Conservation (phyloP, 2,329 filamentous ascomycete species). For the Ustulina deusta region DNA sequence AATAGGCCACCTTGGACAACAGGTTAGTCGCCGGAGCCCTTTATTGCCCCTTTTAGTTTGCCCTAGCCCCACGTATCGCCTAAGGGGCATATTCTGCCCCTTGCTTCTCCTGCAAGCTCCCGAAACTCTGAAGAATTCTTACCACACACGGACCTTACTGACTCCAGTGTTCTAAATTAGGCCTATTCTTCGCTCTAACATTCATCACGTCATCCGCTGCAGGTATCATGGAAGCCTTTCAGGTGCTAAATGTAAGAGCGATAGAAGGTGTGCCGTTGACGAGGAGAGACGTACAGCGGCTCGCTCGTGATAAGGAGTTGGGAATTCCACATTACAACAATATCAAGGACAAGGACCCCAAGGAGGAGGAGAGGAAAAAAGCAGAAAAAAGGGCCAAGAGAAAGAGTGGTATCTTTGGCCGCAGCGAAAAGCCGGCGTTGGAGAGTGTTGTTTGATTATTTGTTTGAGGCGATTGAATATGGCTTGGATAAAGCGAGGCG, state of each 20-base stretch:
- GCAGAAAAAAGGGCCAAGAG: slow-evolving; percentile 50
- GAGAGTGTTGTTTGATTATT: slow-evolving; percentile 35
- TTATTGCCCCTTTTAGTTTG: too few relatives aligned
- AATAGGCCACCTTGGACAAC: slow-evolving; percentile 83
- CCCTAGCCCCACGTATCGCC: too few relatives aligned
- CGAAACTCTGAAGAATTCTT: too few relatives aligned
- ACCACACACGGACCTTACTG: too few relatives aligned
- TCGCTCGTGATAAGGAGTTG: slow-evolving; percentile 64
- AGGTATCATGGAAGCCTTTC: slow-evolving; percentile 76
- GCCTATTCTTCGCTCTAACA: slow-evolving; percentile 80
- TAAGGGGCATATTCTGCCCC: too few relatives aligned
- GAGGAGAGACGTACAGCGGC: slow-evolving; percentile 63
- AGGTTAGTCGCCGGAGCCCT: too few relatives aligned
- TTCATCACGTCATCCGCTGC: slow-evolving; percentile 76
- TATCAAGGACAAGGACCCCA: slow-evolving; percentile 63
- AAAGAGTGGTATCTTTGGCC: slow-evolving; percentile 34
- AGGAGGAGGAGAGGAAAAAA: slow-evolving; percentile 56
- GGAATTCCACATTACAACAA: slow-evolving; percentile 72
- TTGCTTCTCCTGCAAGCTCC: too few relatives aligned
- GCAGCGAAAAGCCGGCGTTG: slow-evolving; percentile 38
- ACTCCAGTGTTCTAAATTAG: too few relatives aligned
- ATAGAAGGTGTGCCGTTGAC: slow-evolving; percentile 77
- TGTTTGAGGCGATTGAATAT: background rate
- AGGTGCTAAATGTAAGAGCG: slow-evolving; percentile 77
- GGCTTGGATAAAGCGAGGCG: slow-evolving; percentile 32